Evolutionary conservation across 257 asterid species (phyloP).

Genomic region (Euphrasia confusa): DNA sequence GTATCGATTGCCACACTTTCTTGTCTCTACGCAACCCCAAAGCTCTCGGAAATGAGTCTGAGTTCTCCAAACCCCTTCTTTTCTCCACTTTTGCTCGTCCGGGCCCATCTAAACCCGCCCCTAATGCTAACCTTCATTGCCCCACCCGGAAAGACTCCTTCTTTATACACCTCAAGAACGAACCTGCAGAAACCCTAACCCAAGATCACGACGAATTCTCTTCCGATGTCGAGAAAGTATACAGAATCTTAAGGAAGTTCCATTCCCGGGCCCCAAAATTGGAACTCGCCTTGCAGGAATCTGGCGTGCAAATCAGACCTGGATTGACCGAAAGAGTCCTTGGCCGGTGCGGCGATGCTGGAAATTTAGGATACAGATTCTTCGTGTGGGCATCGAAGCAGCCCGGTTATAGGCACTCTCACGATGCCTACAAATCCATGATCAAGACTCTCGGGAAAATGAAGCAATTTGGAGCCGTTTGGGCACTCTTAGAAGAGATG

Average conservation of each 20-base stretch:
- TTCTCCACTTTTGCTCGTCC: constrained; percentile 37
- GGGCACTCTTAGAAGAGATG: constrained; percentile 97
- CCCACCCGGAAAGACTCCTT: constrained; percentile 24
- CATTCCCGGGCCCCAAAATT: constrained; percentile 77
- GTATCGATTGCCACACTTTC: constrained; percentile 25
- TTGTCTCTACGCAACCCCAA: constrained; percentile 20
- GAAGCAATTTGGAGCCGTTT: constrained; percentile 93
- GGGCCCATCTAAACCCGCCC: constrained; percentile 23
- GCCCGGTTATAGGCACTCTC: constrained; percentile 67
- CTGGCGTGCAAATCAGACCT: constrained; percentile 59
- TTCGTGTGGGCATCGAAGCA: constrained; percentile 81
- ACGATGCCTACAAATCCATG: constrained; percentile 79
- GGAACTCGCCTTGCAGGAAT: constrained; percentile 81
- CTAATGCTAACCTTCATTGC: constrained; percentile 15
- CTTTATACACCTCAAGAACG: constrained; percentile 45
- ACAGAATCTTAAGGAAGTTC: constrained; percentile 59
- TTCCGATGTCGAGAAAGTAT: constrained; percentile 73
- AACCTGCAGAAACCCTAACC: constrained; percentile 28
- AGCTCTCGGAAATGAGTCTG: constrained; percentile 10
- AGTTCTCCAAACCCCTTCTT: constrained; percentile 25
- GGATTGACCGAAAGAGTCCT: constrained; percentile 86
- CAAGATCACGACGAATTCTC: constrained; percentile 57
- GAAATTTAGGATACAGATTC: constrained; percentile 81
- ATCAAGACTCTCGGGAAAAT: constrained; percentile 71
- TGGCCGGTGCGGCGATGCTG: constrained; percentile 93